phyloP scores from a whole-genome alignment of 345 rosid genomes.

The Cardiospermum halicacabum region DNA sequence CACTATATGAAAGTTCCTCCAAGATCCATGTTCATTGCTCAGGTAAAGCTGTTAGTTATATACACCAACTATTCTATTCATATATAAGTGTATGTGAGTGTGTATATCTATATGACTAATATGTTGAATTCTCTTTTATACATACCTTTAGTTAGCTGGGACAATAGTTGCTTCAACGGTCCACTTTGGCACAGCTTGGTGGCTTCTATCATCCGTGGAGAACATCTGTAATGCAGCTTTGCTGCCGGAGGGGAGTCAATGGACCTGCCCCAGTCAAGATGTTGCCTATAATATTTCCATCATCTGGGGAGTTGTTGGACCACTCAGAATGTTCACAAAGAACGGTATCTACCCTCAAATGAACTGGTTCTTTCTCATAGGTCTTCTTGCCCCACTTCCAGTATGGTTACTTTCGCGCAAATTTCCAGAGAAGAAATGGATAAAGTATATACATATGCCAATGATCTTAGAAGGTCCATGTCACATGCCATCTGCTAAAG shows the following conservation, averaged over 20 bases:
- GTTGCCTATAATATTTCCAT: conserved; percentile 51
- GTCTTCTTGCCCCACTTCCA: conserved; percentile 38
- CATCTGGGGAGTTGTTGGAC: conserved; percentile 60
- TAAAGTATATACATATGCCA: conserved; percentile 34
- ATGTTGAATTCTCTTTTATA: neutral
- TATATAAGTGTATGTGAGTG: neutral
- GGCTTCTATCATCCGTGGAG: conserved; percentile 41
- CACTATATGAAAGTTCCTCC: conserved; percentile 67
- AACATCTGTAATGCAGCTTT: conserved; percentile 31
- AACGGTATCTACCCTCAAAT: conserved; percentile 36
- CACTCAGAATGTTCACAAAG: conserved; percentile 40
- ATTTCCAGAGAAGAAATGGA: conserved; percentile 42
- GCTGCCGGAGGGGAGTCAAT: conserved; percentile 41
- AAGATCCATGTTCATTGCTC: conserved; percentile 47
- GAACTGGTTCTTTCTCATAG: conserved; percentile 56
- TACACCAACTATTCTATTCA: neutral
- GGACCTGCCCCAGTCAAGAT: conserved; percentile 49
- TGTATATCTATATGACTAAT: neutral
- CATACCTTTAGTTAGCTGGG: conserved; percentile 30
- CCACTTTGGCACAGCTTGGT: conserved; percentile 48
- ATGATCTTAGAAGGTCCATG: conserved; percentile 30
- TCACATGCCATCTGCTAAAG: conserved; percentile 26
- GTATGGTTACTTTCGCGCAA: conserved; percentile 36
- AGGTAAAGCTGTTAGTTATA: conserved; percentile 28
- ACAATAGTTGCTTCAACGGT: conserved; percentile 37